Conservation (phyloP, 2,329 filamentous ascomycete genomes). For the Zymoseptoria passerinii region DNA sequence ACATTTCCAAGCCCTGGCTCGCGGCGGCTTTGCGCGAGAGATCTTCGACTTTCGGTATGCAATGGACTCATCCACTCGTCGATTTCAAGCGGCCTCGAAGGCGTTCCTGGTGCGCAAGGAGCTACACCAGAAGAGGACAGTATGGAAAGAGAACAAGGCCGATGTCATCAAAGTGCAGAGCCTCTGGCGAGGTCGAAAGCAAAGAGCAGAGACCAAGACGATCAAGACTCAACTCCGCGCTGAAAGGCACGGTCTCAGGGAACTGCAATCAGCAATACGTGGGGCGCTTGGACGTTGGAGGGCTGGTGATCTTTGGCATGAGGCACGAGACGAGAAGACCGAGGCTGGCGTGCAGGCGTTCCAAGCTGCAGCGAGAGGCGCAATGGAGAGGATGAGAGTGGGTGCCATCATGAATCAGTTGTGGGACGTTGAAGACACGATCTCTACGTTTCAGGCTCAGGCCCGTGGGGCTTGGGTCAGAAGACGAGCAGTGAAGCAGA, state of each 20-base stretch:
- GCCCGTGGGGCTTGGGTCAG: conserved; percentile 43
- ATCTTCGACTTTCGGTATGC: conserved; percentile 71
- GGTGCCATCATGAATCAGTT: conserved; percentile 77
- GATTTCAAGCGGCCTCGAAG: conserved; percentile 69
- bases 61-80: conserved; percentile 72
- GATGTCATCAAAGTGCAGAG: conserved; percentile 76
- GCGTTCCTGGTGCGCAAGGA: conserved; percentile 65
- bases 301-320: conserved; percentile 44
- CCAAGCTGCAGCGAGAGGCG: conserved; percentile 52
- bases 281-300: conserved; percentile 47
- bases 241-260: conserved; percentile 39
- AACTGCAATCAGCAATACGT: conserved; percentile 37
- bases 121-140: conserved; percentile 53
- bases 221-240: conserved; percentile 41
- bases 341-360: conserved; percentile 31
- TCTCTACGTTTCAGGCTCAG: conserved; percentile 74
- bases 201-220: conserved; percentile 37
- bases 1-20: conserved; percentile 76
- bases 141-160: conserved; percentile 59
- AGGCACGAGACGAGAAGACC: conserved; percentile 26
- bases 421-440: conserved; percentile 72
- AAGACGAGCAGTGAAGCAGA: conserved; percentile 53
- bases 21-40: conserved; percentile 80
- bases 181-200: conserved; percentile 60
- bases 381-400: conserved; percentile 65